Conservation (phyloP, 805 yeast species). For the Lachancea sp. region DNA sequence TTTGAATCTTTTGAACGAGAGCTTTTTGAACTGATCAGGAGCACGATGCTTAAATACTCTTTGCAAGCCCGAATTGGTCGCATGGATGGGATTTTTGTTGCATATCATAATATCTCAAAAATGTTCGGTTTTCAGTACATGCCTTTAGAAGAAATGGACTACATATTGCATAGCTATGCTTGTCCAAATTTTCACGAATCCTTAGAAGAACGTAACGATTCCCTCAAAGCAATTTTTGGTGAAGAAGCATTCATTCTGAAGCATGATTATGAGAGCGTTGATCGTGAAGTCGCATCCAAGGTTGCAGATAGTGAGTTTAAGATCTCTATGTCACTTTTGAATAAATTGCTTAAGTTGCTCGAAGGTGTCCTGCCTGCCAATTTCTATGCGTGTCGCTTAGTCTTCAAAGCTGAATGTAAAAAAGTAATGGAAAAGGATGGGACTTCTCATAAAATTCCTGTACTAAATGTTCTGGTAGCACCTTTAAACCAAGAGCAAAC, state of each 20-base stretch:
- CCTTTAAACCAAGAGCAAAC: constrained; percentile 30
- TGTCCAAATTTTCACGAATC: constrained; percentile 16
- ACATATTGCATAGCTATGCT: constrained; percentile 46
- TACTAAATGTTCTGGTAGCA: constrained; percentile 31
- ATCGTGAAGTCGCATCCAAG: constrained; percentile 25
- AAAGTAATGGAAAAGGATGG: constrained; percentile 1
- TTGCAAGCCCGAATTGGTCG: constrained; percentile 91
- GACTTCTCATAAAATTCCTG: constrained; percentile 18
- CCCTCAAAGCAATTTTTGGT: constrained; percentile 18
- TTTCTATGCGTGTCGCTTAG: constrained; percentile 35
- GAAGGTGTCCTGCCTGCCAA: constrained; percentile 31
- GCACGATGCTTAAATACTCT: constrained; percentile 76
- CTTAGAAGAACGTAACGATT: constrained; percentile 14
- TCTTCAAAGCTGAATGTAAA: constrained; percentile 18
- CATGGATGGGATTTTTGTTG: constrained; percentile 94
- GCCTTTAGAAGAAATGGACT: constrained; percentile 67
- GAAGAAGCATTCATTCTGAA: constrained; percentile 19
- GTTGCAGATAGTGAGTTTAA: constrained; percentile 67
- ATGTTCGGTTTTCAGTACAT: constrained; percentile 89
- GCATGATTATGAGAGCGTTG: constrained; percentile 14
- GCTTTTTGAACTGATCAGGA: constrained; percentile 61
- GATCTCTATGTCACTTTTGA: constrained; percentile 48
- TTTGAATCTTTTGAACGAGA: constrained; percentile 83
- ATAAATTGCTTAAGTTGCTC: constrained; percentile 36
- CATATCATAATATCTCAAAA: constrained; percentile 75